Percentiles rank a stretch among this genome's conserved stretches.
phyloP scores from a whole-genome alignment of 2,329 filamentous ascomycete species.

The Cryphonectria carpinicola region DNA sequence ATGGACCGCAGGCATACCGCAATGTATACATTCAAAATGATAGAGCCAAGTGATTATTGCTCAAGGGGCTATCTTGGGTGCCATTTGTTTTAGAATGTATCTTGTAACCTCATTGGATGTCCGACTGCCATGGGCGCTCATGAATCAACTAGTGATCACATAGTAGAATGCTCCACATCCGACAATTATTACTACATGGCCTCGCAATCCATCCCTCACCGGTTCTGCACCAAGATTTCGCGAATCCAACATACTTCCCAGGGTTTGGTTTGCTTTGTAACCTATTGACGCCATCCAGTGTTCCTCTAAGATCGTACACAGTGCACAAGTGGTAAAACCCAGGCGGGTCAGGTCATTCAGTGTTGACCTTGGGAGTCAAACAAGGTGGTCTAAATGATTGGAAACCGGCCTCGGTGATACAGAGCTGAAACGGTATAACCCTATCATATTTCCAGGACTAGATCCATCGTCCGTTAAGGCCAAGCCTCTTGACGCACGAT shows the following conservation, averaged over 20 bases:
- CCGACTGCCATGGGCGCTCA: no score
- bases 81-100: not conserved
- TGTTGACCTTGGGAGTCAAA: not conserved
- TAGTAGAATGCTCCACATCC: not conserved
- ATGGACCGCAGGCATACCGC: not conserved
- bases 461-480: not conserved
- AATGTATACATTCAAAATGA: not conserved
- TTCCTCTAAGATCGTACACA: not conserved
- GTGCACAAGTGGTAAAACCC: not conserved
- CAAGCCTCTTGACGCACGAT: not conserved
- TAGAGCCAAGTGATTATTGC: not conserved
- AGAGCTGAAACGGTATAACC: not conserved
- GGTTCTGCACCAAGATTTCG: not conserved
- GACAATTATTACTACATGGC: not conserved
- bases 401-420: not conserved
- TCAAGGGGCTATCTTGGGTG: not conserved
- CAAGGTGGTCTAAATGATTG: not conserved
- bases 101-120: no score
- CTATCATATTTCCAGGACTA: not conserved
- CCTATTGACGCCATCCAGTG: not conserved
- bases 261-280: not conserved
- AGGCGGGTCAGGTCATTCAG: not conserved
- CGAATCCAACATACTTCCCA: not conserved
- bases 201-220: not conserved
- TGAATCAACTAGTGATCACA: not conserved